These are phyloP conservation scores for Dactylellina drechsleri DNA, from an alignment of 2,329 filamentous ascomycete genomes.

Conservation along the genomic window DNA sequence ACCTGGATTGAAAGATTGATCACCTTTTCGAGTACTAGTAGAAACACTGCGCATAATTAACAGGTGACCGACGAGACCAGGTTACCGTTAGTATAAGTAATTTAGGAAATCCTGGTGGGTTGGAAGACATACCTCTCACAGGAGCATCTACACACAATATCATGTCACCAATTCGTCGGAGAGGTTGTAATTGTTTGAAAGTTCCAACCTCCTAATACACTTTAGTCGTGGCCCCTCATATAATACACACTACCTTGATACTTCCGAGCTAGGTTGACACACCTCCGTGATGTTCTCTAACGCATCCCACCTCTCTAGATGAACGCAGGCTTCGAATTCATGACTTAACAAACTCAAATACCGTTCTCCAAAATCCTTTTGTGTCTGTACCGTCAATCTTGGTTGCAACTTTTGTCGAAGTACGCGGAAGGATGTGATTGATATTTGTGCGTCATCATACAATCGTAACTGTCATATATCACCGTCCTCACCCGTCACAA, in stretches of 20 bases:
- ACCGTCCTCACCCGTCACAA: too few species aligned
- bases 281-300: conserved; percentile 64
- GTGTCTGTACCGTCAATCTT: conserved; percentile 32
- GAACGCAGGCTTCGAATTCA: conserved; percentile 79
- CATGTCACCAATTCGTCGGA: conserved; percentile 50
- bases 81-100: conserved; percentile 33
- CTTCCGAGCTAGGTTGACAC: too few species aligned
- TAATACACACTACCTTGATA: not conserved
- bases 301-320: conserved; percentile 74
- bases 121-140: conserved; percentile 48
- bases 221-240: not conserved
- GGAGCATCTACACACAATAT: conserved; percentile 47
- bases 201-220: conserved; percentile 29
- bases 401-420: conserved; percentile 33
- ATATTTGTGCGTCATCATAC: conserved; percentile 40
- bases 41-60: conserved; percentile 26
- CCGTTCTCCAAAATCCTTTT: conserved; percentile 47
- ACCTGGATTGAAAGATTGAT: conserved; percentile 55
- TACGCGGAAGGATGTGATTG: conserved; percentile 38
- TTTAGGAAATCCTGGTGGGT: conserved; percentile 5
- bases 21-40: conserved; percentile 33
- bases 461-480: conserved; percentile 22
- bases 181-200: conserved; percentile 40
- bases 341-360: conserved; percentile 72
- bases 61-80: not conserved